phyloP scores from a whole-genome alignment of 352 stramenopile species.

The Phytophthora podocarpi region DNA sequence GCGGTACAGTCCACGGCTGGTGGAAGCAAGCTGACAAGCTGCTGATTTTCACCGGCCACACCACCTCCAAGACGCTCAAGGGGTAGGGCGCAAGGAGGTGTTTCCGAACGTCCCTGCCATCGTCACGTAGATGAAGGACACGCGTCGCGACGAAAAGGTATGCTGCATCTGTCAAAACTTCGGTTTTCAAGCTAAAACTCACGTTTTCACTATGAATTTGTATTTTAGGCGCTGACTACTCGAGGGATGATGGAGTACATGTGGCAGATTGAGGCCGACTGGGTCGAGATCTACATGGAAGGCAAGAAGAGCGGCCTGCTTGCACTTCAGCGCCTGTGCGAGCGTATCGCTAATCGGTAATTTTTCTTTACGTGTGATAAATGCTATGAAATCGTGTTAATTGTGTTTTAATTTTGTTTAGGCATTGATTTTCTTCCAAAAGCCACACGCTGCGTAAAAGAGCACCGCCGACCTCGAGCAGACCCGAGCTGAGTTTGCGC shows the following conservation, averaged over 20 bases:
- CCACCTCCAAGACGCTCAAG: no score
- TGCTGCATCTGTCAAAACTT: not conserved
- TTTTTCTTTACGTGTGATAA: no score
- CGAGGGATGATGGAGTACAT: slow-evolving; percentile 1
- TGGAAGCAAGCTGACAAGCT: not conserved
- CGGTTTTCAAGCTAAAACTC: not conserved
- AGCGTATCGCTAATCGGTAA: slow-evolving; percentile 1
- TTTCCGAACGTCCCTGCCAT: not conserved
- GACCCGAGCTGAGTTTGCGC: not conserved
- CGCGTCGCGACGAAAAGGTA: not conserved
- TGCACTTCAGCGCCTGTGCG: not conserved
- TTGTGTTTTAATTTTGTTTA: no score
- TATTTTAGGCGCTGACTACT: not conserved
- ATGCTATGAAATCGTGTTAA: no score
- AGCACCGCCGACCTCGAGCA: no score
- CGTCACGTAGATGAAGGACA: slow-evolving; percentile 3
- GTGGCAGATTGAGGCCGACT: no score
- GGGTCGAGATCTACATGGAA: not conserved
- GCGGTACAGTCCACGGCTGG: not conserved
- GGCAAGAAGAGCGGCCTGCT: not conserved
- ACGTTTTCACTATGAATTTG: no score
- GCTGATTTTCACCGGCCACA: not conserved
- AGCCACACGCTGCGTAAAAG: not conserved
- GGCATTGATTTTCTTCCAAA: not conserved
- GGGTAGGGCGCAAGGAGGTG: not conserved